Evolutionary conservation across 2,329 filamentous ascomycete species (phyloP).

Genomic region (Xylariaceae sp.): DNA sequence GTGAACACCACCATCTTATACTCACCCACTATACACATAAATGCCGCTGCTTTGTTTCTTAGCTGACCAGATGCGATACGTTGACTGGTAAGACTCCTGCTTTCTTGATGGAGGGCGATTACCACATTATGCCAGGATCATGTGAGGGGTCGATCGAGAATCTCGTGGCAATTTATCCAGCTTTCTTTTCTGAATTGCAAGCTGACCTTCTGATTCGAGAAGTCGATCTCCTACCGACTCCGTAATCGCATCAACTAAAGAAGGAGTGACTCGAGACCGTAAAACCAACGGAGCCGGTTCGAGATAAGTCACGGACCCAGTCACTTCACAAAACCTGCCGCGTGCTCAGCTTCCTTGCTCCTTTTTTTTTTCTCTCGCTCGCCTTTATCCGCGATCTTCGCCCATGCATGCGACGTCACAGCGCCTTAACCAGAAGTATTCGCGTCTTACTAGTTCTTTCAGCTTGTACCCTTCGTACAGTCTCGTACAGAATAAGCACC

Average conservation of each 20-base stretch:
- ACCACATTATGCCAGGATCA: not conserved
- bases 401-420: not conserved
- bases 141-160: not conserved
- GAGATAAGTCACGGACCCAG: not conserved
- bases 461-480: too few species aligned
- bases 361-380: not conserved
- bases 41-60: too few species aligned
- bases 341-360: not conserved
- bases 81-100: not conserved
- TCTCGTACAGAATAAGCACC: too few species aligned
- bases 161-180: not conserved
- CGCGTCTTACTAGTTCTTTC: too few species aligned
- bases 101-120: not conserved
- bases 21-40: too few species aligned
- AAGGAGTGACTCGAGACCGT: not conserved
- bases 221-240: not conserved
- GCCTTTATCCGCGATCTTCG: too few species aligned
- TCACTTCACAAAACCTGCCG: too few species aligned
- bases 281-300: not conserved
- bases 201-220: not conserved
- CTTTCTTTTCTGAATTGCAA: not conserved
- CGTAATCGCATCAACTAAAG: not conserved
- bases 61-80: not conserved
- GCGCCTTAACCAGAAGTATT: not conserved
- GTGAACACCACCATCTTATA: too few species aligned